Evolutionary conservation across 106 monocot species (phyloP).

Genomic region (Acanthochlamys bracteata): DNA sequence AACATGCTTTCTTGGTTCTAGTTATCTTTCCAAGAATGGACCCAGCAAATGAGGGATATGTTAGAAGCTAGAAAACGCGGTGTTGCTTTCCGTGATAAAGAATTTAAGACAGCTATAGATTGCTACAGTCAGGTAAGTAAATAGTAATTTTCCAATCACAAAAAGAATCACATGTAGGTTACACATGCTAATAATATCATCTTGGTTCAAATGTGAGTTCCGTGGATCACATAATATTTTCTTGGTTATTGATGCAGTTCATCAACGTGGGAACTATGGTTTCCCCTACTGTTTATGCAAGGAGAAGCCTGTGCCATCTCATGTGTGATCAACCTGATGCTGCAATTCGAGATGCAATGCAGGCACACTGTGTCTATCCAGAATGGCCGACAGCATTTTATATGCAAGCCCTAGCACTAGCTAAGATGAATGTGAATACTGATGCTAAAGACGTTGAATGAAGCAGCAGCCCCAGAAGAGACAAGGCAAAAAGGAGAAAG

Average conservation of each 20-base stretch:
- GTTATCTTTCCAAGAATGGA: constrained; percentile 97
- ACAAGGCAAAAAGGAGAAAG: constrained; percentile 36
- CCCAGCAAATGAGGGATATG: constrained; percentile 88
- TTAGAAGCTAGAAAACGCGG: constrained; percentile 78
- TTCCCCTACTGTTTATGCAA: constrained; percentile 55
- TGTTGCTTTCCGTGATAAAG: constrained; percentile 84
- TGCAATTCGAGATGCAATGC: constrained; percentile 66
- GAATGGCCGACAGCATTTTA: constrained; percentile 75
- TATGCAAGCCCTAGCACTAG: constrained; percentile 60
- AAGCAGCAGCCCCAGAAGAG: constrained; percentile 46
- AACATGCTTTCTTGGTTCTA: constrained; percentile 12
- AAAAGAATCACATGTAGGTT: no score
- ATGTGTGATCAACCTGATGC: constrained; percentile 61
- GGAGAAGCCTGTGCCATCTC: constrained; percentile 53
- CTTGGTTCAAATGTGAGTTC: no score
- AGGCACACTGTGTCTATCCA: constrained; percentile 50
- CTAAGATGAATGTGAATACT: constrained; percentile 56
- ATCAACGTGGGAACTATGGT: constrained; percentile 61
- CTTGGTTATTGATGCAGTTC: constrained; percentile 25
- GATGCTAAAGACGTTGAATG: constrained; percentile 56
- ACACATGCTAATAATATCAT: no score
- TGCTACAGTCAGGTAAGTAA: constrained; percentile 73
- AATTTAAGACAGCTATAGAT: constrained; percentile 77
- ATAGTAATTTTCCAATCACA: neutral
- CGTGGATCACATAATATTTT: neutral